Base-by-base conservation (phyloP, 75 land plant species). In the Gnetum montanum region DNA sequence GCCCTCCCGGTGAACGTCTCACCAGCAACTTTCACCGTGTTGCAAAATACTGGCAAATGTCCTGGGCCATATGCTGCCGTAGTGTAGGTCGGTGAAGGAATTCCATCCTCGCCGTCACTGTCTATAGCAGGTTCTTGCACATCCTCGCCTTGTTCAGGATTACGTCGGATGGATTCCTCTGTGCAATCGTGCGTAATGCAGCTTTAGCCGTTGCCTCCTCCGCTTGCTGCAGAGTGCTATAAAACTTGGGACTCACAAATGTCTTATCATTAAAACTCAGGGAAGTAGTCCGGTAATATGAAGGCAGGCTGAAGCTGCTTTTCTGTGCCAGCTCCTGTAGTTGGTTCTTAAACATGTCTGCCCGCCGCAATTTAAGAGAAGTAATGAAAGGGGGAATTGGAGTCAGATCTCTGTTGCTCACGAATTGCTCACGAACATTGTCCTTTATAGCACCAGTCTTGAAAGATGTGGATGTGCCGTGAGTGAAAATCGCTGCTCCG, bases 261-360 rank as follows among this genome's bases (percentile, higher is more conserved):
- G 58, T 22, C 60, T 73, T 72, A 4, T 67, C 76, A 69, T 73
- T 62, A 35, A 73, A 73, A 31, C 62, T 72, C 16, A 3, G 66
- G 67, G 3, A 57, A 72, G 58, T 68, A 67, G 58, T 68, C 72
- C 72, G 62, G 10, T 66, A 40, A 53, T 73, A 40, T 4, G 4
- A 40, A 13, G 43, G 43, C n/a, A n/a, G n/a, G n/a, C n/a, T n/a
- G n/a, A n/a, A n/a, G n/a, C n/a, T n/a, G n/a, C n/a, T n/a, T n/a
- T n/a, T 61, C 38, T 73, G 76, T 4, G 76, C 76, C 24, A 73
- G 52, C 59, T 68, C 76, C 31, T 68, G 74, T 8, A 71, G 66
- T 63, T 71, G 69, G 49, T 71, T 71, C 52, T 71, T 71, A 51
- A 59, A 65, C 43, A 71, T 71, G 33, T 4, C 69, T 66, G 34